These are phyloP conservation scores for Patellifolia procumbens DNA, from an alignment of 179 eudicot species.

Conservation along the genomic window DNA sequence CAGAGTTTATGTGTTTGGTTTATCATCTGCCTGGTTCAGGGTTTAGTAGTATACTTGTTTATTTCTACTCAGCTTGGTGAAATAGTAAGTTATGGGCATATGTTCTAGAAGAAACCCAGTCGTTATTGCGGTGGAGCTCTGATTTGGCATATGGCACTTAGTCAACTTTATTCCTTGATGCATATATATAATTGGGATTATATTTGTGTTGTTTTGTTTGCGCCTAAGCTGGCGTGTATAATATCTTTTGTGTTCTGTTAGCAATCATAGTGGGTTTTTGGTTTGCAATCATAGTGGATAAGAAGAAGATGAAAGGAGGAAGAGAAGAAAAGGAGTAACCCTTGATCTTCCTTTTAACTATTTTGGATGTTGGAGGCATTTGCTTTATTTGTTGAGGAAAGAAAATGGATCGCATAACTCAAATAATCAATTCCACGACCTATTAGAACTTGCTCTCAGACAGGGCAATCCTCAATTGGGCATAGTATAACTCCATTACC, in stretches of 20 bases:
- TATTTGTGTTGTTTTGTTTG: background rate
- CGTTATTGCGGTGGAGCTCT: background rate
- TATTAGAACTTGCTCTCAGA: too few relatives aligned
- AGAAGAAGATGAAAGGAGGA: background rate
- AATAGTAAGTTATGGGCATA: background rate
- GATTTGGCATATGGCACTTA: background rate
- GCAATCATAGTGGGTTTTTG: background rate
- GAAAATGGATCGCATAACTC: too few relatives aligned
- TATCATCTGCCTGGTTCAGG: background rate
- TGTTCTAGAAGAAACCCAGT: too few relatives aligned
- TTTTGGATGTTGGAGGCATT: too few relatives aligned
- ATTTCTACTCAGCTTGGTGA: background rate
- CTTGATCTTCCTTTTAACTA: too few relatives aligned
- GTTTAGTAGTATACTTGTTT: background rate
- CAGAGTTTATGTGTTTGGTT: background rate
- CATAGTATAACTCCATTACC: too few relatives aligned
- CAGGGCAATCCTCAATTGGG: too few relatives aligned
- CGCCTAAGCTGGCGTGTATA: background rate
- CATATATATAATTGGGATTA: background rate
- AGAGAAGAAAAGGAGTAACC: background rate
- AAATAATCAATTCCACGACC: too few relatives aligned
- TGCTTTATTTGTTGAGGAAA: too few relatives aligned
- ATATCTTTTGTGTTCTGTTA: background rate
- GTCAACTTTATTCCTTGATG: background rate
- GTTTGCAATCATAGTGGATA: background rate